Evolutionary conservation across 139 green algal genomes (phyloP).

Genomic region (Dunaliella sp.): DNA sequence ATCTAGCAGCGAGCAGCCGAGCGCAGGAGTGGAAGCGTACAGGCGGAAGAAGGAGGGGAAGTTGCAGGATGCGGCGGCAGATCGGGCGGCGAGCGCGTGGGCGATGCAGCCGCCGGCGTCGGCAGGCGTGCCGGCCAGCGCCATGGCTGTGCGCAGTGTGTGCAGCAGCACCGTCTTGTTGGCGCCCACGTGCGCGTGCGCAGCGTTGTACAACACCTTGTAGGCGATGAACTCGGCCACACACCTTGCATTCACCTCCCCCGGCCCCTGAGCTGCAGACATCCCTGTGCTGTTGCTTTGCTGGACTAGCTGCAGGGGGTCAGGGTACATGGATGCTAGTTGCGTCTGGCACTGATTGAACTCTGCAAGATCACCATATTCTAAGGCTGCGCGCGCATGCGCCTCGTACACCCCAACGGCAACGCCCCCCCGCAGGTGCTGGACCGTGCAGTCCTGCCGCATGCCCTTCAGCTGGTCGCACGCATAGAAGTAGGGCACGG

Average conservation of each 20-base stretch:
- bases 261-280: not conserved
- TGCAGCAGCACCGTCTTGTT: slow-evolving; percentile 49
- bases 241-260: slow-evolving; percentile 14
- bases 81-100: not conserved
- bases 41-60: slow-evolving; percentile 69
- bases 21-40: slow-evolving; percentile 60
- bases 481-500: slow-evolving; percentile 68
- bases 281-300: not conserved
- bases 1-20: slow-evolving; percentile 76
- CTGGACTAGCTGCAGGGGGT: slow-evolving; percentile 22
- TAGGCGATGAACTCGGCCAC: slow-evolving; percentile 57
- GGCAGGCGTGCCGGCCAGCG: slow-evolving; percentile 23
- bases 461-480: slow-evolving; percentile 91
- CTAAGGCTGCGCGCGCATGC: slow-evolving; percentile 72
- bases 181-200: slow-evolving; percentile 49
- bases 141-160: slow-evolving; percentile 47
- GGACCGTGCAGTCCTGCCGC: slow-evolving; percentile 86
- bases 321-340: slow-evolving; percentile 61
- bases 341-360: slow-evolving; percentile 92
- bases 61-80: slow-evolving; percentile 26
- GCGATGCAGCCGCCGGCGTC: slow-evolving; percentile 25
- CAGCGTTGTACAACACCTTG: slow-evolving; percentile 58
- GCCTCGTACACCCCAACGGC: slow-evolving; percentile 82
- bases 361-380: slow-evolving; percentile 84
- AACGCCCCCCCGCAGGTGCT: slow-evolving; percentile 69